Percentiles rank a stretch among this genome's conserved stretches.
Conservation (phyloP, 2,329 filamentous ascomycete genomes). For the Peltaster fructicola region DNA sequence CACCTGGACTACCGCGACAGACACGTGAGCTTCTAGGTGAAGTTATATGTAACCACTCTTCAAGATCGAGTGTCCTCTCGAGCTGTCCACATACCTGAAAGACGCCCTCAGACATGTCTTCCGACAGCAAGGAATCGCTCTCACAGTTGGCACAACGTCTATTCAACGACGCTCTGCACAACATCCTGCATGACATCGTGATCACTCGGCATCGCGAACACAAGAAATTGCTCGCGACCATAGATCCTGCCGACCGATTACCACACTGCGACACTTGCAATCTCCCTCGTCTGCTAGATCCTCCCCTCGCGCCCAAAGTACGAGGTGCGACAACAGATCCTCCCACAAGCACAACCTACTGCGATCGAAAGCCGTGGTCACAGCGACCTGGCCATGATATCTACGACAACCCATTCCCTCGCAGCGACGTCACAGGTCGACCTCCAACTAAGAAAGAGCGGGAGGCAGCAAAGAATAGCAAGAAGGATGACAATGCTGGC, state of each 20-base stretch:
- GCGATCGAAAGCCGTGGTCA: constrained; percentile 63
- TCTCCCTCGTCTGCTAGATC: constrained; percentile 54
- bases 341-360: constrained; percentile 41
- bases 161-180: constrained; percentile 58
- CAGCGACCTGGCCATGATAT: constrained; percentile 62
- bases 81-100: too few species aligned
- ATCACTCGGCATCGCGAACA: constrained; percentile 62
- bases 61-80: too few species aligned
- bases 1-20: too few species aligned
- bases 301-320: constrained; percentile 36
- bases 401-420: constrained; percentile 66
- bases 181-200: constrained; percentile 57
- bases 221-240: constrained; percentile 58
- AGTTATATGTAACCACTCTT: too few species aligned
- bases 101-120: too few species aligned
- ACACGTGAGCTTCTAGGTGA: too few species aligned
- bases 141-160: constrained; percentile 36
- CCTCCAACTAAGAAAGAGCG: constrained; percentile 56
- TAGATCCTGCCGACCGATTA: constrained; percentile 52
- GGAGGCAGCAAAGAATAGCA: constrained; percentile 39
- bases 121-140: constrained; percentile 4
- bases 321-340: constrained; percentile 21
- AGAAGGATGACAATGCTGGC: constrained; percentile 24
- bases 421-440: constrained; percentile 38
- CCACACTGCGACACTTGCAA: constrained; percentile 60